These are phyloP conservation scores for Geosmithia putterillii DNA, from an alignment of 2,329 filamentous ascomycete species.

Conservation along the genomic window DNA sequence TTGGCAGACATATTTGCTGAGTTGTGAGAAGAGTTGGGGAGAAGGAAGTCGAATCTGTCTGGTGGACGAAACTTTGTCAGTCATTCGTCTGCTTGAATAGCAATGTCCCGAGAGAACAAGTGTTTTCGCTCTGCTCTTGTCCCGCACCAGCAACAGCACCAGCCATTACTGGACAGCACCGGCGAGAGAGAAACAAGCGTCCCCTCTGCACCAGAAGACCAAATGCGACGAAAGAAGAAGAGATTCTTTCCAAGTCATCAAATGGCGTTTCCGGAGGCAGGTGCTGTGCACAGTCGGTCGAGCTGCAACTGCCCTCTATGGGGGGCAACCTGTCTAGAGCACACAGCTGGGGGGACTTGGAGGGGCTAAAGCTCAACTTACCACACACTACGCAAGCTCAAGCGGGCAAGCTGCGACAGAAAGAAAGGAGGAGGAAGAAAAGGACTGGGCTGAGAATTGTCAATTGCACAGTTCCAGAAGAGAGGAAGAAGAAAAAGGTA, in stretches of 20 bases:
- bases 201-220: background rate
- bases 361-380: conserved; percentile 1
- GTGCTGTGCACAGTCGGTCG: background rate
- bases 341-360: background rate
- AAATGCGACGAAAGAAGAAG: background rate
- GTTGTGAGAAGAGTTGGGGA: conserved; percentile 6
- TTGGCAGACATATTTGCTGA: conserved; percentile 49
- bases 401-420: background rate
- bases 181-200: background rate
- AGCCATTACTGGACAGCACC: no score
- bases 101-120: background rate
- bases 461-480: background rate
- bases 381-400: conserved; percentile 3
- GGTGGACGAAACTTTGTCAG: background rate
- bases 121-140: background rate
- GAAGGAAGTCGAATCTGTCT: background rate
- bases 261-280: background rate
- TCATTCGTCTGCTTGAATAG: background rate
- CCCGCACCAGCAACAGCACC: background rate
- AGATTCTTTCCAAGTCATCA: background rate
- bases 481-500: conserved; percentile 1
- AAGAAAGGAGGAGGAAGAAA: background rate
- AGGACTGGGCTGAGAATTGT: background rate
- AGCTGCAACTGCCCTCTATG: background rate
- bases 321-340: background rate